These are phyloP conservation scores for Diaporthe capsici DNA, from an alignment of 2,329 filamentous ascomycete genomes.

Conservation along the genomic window DNA sequence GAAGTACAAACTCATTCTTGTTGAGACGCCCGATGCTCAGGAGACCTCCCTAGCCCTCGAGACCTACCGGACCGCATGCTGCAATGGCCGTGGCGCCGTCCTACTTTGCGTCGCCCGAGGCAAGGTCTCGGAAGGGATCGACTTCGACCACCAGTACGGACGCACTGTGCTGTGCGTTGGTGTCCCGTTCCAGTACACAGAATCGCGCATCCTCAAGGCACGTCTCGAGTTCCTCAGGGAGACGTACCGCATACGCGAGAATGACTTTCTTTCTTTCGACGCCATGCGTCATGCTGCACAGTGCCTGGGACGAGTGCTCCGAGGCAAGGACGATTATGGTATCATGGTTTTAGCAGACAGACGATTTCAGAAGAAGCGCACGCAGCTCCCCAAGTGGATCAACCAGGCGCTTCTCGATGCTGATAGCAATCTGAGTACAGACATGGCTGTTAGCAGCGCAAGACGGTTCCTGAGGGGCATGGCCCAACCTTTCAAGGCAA, in stretches of 20 bases:
- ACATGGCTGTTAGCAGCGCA: slow-evolving; percentile 92
- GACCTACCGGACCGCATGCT: slow-evolving; percentile 97
- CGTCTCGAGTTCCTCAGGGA: slow-evolving; percentile 96
- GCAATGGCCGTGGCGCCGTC: slow-evolving; percentile 94
- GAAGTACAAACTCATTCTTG: slow-evolving; percentile 98
- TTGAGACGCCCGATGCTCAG: slow-evolving; percentile 97
- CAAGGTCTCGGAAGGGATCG: slow-evolving; percentile 97
- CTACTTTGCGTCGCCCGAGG: slow-evolving; percentile 95
- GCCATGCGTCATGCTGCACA: slow-evolving; percentile 99
- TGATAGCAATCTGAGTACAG: slow-evolving; percentile 91
- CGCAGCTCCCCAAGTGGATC: slow-evolving; percentile 97
- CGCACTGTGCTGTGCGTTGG: slow-evolving; percentile 96
- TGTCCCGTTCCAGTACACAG: slow-evolving; percentile 98
- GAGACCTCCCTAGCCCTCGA: slow-evolving; percentile 96
- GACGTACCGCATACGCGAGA: slow-evolving; percentile 95
- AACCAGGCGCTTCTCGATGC: slow-evolving; percentile 87
- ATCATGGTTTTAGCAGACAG: slow-evolving; percentile 98
- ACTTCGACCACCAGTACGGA: slow-evolving; percentile 99
- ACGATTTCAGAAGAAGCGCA: slow-evolving; percentile 91
- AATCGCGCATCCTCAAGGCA: slow-evolving; percentile 96
- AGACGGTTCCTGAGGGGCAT: slow-evolving; percentile 92
- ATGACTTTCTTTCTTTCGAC: slow-evolving; percentile 98
- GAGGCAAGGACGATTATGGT: slow-evolving; percentile 99
- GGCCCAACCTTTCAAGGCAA: slow-evolving; percentile 88
- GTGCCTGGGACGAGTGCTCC: slow-evolving; percentile 91